phyloP scores from a whole-genome alignment of 2,329 filamentous ascomycete species.

The Cryphonectria carpinicola region DNA sequence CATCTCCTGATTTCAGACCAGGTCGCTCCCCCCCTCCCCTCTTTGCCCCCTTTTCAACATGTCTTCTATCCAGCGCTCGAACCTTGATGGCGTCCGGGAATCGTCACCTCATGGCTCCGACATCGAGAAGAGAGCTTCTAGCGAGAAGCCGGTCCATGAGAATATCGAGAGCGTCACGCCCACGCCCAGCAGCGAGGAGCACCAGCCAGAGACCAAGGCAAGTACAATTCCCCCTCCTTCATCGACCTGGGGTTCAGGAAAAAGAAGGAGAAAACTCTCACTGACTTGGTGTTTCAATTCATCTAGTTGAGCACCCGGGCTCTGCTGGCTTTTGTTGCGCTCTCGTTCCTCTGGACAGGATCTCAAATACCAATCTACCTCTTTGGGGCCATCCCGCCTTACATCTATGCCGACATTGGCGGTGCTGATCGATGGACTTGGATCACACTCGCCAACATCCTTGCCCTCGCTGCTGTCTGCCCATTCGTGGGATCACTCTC shows the following conservation, averaged over 20 bases:
- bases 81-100: not conserved
- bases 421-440: constrained; percentile 65
- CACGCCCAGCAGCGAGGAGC: constrained; percentile 12
- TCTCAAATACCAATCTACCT: constrained; percentile 61
- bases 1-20: not conserved
- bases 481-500: constrained; percentile 70
- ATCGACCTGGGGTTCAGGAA: not conserved
- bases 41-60: not conserved
- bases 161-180: constrained; percentile 15
- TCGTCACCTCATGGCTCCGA: not conserved
- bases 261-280: not conserved
- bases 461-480: constrained; percentile 60
- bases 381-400: constrained; percentile 51
- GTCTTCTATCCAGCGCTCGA: not conserved
- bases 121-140: constrained; percentile 15
- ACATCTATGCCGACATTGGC: constrained; percentile 64
- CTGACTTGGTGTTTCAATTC: not conserved
- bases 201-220: constrained; percentile 18
- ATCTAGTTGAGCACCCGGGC: constrained; percentile 19
- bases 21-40: not conserved
- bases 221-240: not conserved
- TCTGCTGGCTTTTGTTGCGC: constrained; percentile 26
- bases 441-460: constrained; percentile 58
- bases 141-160: constrained; percentile 19
- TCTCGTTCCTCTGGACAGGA: constrained; percentile 63